These are phyloP conservation scores for Grifola frondosa DNA, from an alignment of 1,284 basidiomycete genomes.

Conservation along the genomic window DNA sequence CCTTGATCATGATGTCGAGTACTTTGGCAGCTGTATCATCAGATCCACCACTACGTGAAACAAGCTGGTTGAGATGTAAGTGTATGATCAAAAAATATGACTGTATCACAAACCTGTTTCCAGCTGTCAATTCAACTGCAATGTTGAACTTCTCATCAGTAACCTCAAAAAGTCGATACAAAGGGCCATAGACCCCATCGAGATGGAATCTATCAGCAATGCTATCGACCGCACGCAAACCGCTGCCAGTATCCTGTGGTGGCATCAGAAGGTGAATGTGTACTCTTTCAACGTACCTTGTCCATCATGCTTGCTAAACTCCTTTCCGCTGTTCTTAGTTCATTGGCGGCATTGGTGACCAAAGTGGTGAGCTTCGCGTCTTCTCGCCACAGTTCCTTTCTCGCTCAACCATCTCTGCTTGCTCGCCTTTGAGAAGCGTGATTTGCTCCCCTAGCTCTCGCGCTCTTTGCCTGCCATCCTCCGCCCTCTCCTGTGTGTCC, in stretches of 20 bases:
- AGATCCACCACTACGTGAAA: constrained; percentile 97
- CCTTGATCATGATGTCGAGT: constrained; percentile 89
- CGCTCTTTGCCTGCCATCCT: constrained; percentile 73
- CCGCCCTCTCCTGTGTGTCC: constrained; percentile 67
- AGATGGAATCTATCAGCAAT: constrained; percentile 78
- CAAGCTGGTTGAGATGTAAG: constrained; percentile 51
- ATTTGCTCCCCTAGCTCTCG: constrained; percentile 70
- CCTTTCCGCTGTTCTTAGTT: constrained; percentile 81
- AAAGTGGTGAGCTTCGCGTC: constrained; percentile 85
- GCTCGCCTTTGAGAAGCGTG: constrained; percentile 65
- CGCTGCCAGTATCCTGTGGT: constrained; percentile 82
- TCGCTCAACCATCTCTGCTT: constrained; percentile 73
- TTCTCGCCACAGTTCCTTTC: constrained; percentile 95
- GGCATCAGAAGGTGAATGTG: not conserved
- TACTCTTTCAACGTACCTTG: constrained; percentile 58
- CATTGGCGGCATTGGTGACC: constrained; percentile 74
- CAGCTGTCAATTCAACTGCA: constrained; percentile 92
- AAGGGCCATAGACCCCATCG: constrained; percentile 85
- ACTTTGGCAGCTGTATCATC: constrained; percentile 89
- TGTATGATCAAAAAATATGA: not conserved
- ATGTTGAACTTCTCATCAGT: constrained; percentile 89
- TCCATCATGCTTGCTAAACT: constrained; percentile 91
- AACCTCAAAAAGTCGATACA: constrained; percentile 93
- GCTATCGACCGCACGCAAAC: constrained; percentile 80
- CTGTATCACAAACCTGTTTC: constrained; percentile 67